phyloP scores from a whole-genome alignment of 106 monocot species.

The Dactylorhiza incarnata region DNA sequence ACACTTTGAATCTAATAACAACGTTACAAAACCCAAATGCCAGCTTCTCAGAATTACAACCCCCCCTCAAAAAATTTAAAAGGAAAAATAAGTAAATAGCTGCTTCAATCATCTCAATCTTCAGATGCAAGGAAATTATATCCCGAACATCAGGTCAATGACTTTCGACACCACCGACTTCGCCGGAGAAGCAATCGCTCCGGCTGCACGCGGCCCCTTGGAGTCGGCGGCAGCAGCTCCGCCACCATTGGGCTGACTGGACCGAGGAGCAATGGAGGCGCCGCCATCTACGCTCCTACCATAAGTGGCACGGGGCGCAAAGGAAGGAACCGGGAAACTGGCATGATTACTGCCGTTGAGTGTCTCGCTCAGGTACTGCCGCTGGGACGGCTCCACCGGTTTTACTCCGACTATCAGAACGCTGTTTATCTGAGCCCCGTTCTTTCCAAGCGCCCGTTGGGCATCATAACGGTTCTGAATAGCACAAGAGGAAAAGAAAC shows the following conservation, averaged over 20 bases:
- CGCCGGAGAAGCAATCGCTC: slow-evolving; percentile 79
- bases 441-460: slow-evolving; percentile 50
- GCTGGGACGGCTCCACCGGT: slow-evolving; percentile 36
- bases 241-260: slow-evolving; percentile 18
- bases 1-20: not conserved
- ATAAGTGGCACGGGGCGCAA: slow-evolving; percentile 20
- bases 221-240: slow-evolving; percentile 7
- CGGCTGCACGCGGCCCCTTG: slow-evolving; percentile 20
- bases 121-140: slow-evolving; percentile 11
- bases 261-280: slow-evolving; percentile 7
- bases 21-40: not conserved
- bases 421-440: slow-evolving; percentile 41
- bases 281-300: slow-evolving; percentile 10
- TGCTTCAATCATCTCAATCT: not conserved
- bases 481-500: not conserved
- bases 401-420: slow-evolving; percentile 56
- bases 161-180: slow-evolving; percentile 82
- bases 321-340: slow-evolving; percentile 31
- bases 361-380: slow-evolving; percentile 44
- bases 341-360: slow-evolving; percentile 18
- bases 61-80: not conserved
- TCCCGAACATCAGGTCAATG: slow-evolving; percentile 91
- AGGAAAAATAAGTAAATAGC: not conserved
- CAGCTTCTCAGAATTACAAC: not conserved
- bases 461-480: slow-evolving; percentile 46